Conservation (phyloP, 2,329 filamentous ascomycete genomes). For the Aaosphaeria arxii region DNA sequence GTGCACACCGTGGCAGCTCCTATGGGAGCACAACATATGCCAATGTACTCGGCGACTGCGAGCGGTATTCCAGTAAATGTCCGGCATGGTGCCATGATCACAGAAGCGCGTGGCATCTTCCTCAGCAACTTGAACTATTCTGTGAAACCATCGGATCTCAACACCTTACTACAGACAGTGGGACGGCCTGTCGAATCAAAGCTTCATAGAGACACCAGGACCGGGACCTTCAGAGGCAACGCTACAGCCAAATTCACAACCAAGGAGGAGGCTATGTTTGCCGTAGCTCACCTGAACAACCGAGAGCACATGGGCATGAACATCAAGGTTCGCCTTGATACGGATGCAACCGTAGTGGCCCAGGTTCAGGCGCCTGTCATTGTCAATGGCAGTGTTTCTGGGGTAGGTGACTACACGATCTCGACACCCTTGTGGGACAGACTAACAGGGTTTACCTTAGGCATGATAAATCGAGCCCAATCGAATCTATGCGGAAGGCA, state of each 20-base stretch:
- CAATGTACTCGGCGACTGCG: conserved; percentile 27
- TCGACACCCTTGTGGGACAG: not conserved
- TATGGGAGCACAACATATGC: conserved; percentile 6
- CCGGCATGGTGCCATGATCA: conserved; percentile 32
- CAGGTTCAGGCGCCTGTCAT: conserved; percentile 24
- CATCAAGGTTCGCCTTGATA: conserved; percentile 32
- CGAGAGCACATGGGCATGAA: conserved; percentile 26
- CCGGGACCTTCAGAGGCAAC: conserved; percentile 27
- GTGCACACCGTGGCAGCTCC: conserved; percentile 6
- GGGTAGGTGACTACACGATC: conserved; percentile 10
- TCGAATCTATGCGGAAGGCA: no score
- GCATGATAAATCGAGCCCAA: not conserved
- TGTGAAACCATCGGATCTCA: conserved; percentile 22
- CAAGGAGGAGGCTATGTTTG: conserved; percentile 27
- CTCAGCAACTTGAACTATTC: conserved; percentile 30
- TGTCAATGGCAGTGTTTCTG: conserved; percentile 22
- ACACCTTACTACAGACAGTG: conserved; percentile 20
- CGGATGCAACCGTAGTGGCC: conserved; percentile 31
- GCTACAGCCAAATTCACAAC: conserved; percentile 31
- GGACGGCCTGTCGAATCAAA: conserved; percentile 22
- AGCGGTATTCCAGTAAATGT: conserved; percentile 36
- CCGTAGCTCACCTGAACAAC: conserved; percentile 23
- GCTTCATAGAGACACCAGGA: conserved; percentile 21
- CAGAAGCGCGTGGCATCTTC: conserved; percentile 37
- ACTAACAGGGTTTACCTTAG: not conserved